A percentile compares a stretch with the other conserved stretches of the same genome.
These are phyloP conservation scores for Cercospora berteroae DNA, from an alignment of 2,329 filamentous ascomycete genomes.

Conservation along the genomic window DNA sequence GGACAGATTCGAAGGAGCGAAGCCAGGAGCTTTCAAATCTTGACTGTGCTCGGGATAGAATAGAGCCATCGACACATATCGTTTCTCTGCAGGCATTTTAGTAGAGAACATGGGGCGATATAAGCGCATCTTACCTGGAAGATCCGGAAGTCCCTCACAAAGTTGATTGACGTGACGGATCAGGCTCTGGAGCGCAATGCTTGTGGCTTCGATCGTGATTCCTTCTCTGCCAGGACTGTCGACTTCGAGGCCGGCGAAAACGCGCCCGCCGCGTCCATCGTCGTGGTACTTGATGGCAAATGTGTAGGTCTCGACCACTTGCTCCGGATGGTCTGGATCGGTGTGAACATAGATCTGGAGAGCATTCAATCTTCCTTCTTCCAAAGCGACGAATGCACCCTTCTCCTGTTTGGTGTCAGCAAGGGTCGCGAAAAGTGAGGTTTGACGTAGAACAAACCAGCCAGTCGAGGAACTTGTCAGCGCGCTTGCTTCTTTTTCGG, in stretches of 20 bases:
- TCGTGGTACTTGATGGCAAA: slow-evolving; percentile 48
- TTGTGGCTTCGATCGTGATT: slow-evolving; percentile 43
- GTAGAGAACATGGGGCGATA: background rate
- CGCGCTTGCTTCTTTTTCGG: slow-evolving; percentile 42
- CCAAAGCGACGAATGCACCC: slow-evolving; percentile 49
- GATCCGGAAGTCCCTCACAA: slow-evolving; percentile 41
- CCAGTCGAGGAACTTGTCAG: slow-evolving; percentile 48
- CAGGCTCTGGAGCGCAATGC: slow-evolving; percentile 44
- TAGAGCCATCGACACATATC: slow-evolving; percentile 46
- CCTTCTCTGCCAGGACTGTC: slow-evolving; percentile 33
- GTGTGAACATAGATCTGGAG: slow-evolving; percentile 50
- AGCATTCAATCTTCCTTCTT: slow-evolving; percentile 43
- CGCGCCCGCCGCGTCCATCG: slow-evolving; percentile 13
- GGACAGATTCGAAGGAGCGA: slow-evolving; percentile 34
- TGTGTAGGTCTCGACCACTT: slow-evolving; percentile 51
- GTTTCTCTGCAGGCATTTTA: slow-evolving; percentile 34
- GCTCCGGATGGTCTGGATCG: slow-evolving; percentile 35
- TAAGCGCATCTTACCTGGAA: slow-evolving; percentile 41
- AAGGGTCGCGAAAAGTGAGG: background rate
- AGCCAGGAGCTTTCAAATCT: slow-evolving; percentile 46
- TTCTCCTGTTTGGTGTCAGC: slow-evolving; percentile 46
- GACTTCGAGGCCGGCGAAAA: slow-evolving; percentile 31
- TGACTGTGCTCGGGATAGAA: slow-evolving; percentile 44
- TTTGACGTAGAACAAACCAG: slow-evolving; percentile 41
- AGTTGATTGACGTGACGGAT: slow-evolving; percentile 44